A percentile compares a stretch with the other conserved stretches of the same genome.
Conservation (phyloP, 108 stramenopile species). For the Thalassiosira profunda region DNA sequence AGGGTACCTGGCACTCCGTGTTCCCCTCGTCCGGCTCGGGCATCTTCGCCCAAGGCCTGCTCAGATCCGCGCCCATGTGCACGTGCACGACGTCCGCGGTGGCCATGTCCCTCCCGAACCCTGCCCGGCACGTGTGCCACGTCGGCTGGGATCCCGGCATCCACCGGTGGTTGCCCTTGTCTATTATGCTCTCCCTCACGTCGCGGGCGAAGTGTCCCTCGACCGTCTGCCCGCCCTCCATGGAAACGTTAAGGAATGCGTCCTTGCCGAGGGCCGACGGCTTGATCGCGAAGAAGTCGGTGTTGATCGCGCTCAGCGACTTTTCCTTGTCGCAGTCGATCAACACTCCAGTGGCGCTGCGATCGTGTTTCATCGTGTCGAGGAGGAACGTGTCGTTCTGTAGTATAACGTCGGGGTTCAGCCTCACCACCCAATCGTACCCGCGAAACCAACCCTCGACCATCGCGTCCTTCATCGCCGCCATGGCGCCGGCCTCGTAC, state of each 20-base stretch:
- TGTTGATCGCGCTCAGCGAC: constrained; percentile 17
- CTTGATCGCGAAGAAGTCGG: constrained; percentile 48
- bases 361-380: constrained; percentile 4
- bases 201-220: not conserved
- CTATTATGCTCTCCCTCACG: not conserved
- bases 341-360: constrained; percentile 14
- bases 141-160: not conserved
- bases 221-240: no score
- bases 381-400: constrained; percentile 33
- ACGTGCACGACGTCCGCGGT: not conserved
- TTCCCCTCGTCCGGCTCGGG: no score
- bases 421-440: constrained; percentile 55
- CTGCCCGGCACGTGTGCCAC: not conserved
- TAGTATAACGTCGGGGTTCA: constrained; percentile 57
- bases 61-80: not conserved
- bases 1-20: no score
- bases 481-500: constrained; percentile 5
- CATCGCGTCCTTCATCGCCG: constrained; percentile 22
- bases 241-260: constrained; percentile 11
- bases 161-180: not conserved
- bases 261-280: not conserved
- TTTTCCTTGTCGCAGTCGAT: constrained; percentile 15
- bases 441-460: constrained; percentile 26
- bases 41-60: no score
- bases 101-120: not conserved